Evolutionary conservation across 1,284 basidiomycete species (phyloP), one percentile per base, ranked within the genome.

Genomic region (Boletellus sp.): DNA sequence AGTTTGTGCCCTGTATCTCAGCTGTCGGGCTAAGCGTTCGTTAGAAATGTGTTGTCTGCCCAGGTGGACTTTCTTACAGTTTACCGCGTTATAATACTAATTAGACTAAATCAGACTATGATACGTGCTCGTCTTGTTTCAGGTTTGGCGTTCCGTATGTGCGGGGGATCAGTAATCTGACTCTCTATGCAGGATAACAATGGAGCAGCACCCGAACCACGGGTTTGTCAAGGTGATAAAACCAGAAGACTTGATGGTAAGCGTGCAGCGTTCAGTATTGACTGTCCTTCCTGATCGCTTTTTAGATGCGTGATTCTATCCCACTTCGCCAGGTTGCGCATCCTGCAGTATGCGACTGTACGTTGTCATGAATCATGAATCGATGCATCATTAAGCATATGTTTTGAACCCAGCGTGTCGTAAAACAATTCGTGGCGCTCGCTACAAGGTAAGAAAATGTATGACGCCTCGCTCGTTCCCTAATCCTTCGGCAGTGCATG

Each of bases 191-290:
- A 85, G 79, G 52, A 86, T 93, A 55, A 81, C 80, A 1, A 58
- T 69, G 8, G 81, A 84, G 55, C 86, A 89, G 47, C 92, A 95
- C 66, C 91, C 91, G 1, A 64, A 68, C 24, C 92, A 95, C 66
- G 74, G 79, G 8, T 94, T 94, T 64, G 84, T 89, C 30, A 85
- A 79, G 65, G 70, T 94, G 12, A 68, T 69, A 50, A 78, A 77
- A 35, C 70, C 76, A 1, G 74, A 78, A 22, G 82, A 88, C 59
- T 74, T 82, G 55, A 78, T 85, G 61, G 80, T 82, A 59, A 50
- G 45, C 38, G 13, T 38, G 4, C 2, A 6, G 15, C 37, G 11
- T 33, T 44, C 21, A 12, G 21, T 41, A 22, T 8, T 16, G 19
- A 36, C 32, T 18, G 11, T 35, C 1, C 6, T 38, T 15, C 11